A percentile compares a stretch with the other conserved stretches of the same genome.
phyloP scores from a whole-genome alignment of 2,329 filamentous ascomycete species.

The Lachnellula subtilissima region DNA sequence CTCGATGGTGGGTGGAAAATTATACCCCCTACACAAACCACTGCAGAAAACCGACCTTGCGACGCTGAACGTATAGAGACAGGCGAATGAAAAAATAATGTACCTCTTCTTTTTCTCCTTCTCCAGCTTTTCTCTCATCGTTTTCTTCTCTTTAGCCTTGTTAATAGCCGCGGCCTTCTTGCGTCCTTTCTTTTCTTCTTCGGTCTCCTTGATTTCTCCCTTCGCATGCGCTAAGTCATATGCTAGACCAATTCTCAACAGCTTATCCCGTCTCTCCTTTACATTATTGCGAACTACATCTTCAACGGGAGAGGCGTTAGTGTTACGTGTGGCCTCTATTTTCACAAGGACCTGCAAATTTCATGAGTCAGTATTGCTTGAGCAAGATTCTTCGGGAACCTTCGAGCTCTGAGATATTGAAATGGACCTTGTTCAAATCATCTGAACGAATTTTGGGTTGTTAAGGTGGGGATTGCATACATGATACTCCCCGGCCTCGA shows the following conservation, averaged over 20 bases:
- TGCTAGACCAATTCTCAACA: constrained; percentile 53
- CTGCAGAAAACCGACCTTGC: no score
- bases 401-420: no score
- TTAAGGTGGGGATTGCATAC: constrained; percentile 28
- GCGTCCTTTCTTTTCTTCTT: constrained; percentile 41
- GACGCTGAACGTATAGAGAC: no score
- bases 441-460: no score
- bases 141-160: constrained; percentile 33
- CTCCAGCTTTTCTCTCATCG: constrained; percentile 29
- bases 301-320: constrained; percentile 37
- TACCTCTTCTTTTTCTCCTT: constrained; percentile 26
- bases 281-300: constrained; percentile 38
- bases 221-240: constrained; percentile 59
- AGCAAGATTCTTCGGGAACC: no score
- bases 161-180: constrained; percentile 42
- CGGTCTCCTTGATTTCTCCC: constrained; percentile 45
- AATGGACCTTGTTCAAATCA: no score
- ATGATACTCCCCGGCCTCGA: constrained; percentile 52
- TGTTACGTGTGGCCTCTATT: constrained; percentile 45
- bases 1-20: no score
- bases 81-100: neutral
- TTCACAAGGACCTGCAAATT: constrained; percentile 39
- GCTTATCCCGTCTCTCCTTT: constrained; percentile 44
- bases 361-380: no score
- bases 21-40: no score